Percentiles rank a stretch among this genome's conserved stretches.
Evolutionary conservation across 2,329 filamentous ascomycete species (phyloP).

Genomic region (Trichoderma sp.): DNA sequence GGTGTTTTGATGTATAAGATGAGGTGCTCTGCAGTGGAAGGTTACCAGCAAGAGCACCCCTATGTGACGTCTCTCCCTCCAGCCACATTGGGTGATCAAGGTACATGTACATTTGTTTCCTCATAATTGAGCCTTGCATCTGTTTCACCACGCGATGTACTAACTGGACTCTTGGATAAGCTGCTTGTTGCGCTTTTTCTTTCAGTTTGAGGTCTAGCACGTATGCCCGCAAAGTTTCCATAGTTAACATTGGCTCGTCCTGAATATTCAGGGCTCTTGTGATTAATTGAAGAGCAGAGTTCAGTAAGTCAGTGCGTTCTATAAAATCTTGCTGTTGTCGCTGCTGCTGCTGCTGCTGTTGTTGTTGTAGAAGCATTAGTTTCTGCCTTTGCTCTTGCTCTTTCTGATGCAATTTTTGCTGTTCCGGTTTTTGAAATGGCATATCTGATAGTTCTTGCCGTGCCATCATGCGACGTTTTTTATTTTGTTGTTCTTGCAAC

Average conservation of each 20-base stretch:
- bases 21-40: neutral
- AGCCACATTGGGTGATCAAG: neutral
- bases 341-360: too few species aligned
- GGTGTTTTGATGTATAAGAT: neutral
- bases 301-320: neutral
- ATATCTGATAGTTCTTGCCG: too few species aligned
- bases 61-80: neutral
- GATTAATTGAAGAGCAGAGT: neutral
- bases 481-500: too few species aligned
- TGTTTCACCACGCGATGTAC: neutral
- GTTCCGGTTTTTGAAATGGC: too few species aligned
- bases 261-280: neutral
- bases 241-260: neutral
- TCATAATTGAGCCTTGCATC: too few species aligned
- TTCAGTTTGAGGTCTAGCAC: neutral
- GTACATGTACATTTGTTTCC: neutral
- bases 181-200: neutral
- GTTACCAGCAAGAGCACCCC: neutral
- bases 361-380: too few species aligned
- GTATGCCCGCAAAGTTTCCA: neutral
- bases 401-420: too few species aligned
- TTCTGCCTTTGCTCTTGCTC: too few species aligned
- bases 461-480: too few species aligned
- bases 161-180: neutral
- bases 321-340: too few species aligned